Evolutionary conservation across 768 basidiomycete genomes (phyloP).

Genomic region (Harrya chromipes): DNA sequence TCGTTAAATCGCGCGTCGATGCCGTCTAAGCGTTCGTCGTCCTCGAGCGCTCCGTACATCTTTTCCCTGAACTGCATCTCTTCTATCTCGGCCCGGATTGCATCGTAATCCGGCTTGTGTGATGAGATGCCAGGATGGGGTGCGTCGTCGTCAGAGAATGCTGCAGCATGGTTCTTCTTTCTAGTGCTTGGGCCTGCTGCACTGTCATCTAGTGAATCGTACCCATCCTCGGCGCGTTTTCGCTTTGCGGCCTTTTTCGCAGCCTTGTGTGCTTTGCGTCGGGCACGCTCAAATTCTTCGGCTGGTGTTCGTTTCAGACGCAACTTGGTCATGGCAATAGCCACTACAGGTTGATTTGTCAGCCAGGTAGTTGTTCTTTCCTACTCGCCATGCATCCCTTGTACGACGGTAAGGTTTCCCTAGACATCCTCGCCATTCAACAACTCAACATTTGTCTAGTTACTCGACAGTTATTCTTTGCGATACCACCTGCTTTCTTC

Average conservation of each 20-base stretch:
- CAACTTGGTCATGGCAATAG: conserved; percentile 45
- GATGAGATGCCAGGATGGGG: no score
- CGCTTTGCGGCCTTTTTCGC: conserved; percentile 46
- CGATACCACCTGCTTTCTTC: conserved; percentile 35
- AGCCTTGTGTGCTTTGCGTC: conserved; percentile 46
- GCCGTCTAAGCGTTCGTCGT: conserved; percentile 66
- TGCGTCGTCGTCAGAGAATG: conserved; percentile 4
- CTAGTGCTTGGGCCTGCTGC: conserved; percentile 10
- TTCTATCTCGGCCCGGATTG: conserved; percentile 53
- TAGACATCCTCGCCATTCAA: not conserved
- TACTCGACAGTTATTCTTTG: conserved; percentile 43
- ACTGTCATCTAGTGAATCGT: conserved; percentile 2
- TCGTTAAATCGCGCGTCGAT: conserved; percentile 63
- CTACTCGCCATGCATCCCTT: conserved; percentile 14
- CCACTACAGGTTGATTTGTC: conserved; percentile 15
- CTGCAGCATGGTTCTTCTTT: conserved; percentile 7
- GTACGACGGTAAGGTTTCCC: conserved; percentile 22
- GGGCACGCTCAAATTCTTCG: conserved; percentile 47
- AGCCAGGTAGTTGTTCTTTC: not conserved
- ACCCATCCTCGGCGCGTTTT: conserved; percentile 16
- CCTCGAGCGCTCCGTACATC: conserved; percentile 67
- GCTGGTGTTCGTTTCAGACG: conserved; percentile 62
- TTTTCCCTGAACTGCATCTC: conserved; percentile 68
- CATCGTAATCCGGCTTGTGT: conserved; percentile 44
- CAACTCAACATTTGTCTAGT: conserved; percentile 20